A percentile compares a stretch with the other conserved stretches of the same genome.
These are phyloP conservation scores for Erodium moschatum DNA, from an alignment of 441 rosid genomes.

Conservation along the genomic window DNA sequence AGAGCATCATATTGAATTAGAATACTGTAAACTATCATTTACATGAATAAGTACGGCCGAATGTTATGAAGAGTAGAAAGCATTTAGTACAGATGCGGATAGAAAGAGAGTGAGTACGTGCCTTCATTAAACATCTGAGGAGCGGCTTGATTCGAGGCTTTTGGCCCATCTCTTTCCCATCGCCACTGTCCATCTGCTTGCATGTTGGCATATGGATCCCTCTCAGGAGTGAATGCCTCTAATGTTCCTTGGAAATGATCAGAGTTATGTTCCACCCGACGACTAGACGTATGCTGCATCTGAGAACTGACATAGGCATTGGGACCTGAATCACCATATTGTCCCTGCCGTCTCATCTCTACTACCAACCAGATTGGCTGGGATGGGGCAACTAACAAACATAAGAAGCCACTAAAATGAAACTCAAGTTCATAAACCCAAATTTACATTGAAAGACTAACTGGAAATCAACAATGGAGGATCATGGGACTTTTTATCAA, in stretches of 20 bases:
- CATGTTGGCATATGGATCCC: conserved; percentile 44
- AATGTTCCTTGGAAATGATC: conserved; percentile 60
- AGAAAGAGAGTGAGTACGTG: conserved; percentile 18
- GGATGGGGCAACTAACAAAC: conserved; percentile 14
- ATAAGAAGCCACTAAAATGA: neutral
- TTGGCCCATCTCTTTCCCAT: conserved; percentile 71
- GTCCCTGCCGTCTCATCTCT: conserved; percentile 62
- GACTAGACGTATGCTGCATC: conserved; percentile 46
- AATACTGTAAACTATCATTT: neutral
- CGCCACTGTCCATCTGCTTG: conserved; percentile 56
- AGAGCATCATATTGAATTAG: neutral
- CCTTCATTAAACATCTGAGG: conserved; percentile 54
- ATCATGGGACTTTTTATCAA: too few relatives aligned
- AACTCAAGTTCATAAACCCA: neutral
- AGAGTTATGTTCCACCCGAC: conserved; percentile 42
- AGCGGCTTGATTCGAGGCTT: conserved; percentile 40
- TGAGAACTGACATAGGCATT: conserved; percentile 47
- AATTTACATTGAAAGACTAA: neutral
- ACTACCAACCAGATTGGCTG: conserved; percentile 11
- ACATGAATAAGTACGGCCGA: neutral
- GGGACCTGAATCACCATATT: conserved; percentile 47
- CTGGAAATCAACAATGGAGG: neutral
- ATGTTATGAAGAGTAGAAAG: neutral
- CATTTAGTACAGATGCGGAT: neutral
- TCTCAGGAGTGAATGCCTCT: conserved; percentile 87